phyloP scores from a whole-genome alignment of 345 rosid species.

The Eucalyptus regnans region DNA sequence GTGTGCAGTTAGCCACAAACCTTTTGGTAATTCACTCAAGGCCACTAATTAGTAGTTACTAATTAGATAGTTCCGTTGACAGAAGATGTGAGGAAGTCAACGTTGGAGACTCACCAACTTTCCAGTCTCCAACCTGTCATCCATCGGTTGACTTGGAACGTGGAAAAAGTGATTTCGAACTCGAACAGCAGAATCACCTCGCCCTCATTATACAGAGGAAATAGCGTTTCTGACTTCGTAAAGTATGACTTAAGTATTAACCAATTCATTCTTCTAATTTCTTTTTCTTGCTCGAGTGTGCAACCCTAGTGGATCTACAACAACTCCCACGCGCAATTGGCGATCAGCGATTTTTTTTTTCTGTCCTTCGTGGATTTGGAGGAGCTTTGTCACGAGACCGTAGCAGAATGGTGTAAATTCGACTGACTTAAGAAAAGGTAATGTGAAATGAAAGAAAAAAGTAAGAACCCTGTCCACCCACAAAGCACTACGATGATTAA shows the following conservation, averaged over 20 bases:
- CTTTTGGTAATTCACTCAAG: neutral
- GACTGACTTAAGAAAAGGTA: neutral
- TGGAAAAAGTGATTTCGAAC: neutral
- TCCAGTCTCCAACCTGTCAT: neutral
- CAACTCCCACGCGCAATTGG: neutral
- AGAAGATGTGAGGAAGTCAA: neutral
- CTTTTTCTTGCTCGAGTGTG: neutral
- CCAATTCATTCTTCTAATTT: neutral
- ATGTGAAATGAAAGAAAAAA: neutral
- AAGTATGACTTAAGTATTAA: neutral
- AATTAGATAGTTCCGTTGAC: neutral
- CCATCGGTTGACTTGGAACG: neutral
- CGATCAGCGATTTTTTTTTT: neutral
- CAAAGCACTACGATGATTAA: neutral
- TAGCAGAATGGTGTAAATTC: neutral
- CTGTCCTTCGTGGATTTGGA: neutral
- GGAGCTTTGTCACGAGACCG: neutral
- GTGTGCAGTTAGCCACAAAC: neutral
- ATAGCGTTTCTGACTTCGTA: neutral
- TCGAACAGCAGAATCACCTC: neutral
- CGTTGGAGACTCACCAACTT: neutral
- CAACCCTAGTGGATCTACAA: neutral
- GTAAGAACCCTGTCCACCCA: neutral
- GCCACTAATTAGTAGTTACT: neutral
- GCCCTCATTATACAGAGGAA: neutral